Evolutionary conservation across 176 grass and related monocot species (phyloP).

Genomic region (Zoysia japonica): DNA sequence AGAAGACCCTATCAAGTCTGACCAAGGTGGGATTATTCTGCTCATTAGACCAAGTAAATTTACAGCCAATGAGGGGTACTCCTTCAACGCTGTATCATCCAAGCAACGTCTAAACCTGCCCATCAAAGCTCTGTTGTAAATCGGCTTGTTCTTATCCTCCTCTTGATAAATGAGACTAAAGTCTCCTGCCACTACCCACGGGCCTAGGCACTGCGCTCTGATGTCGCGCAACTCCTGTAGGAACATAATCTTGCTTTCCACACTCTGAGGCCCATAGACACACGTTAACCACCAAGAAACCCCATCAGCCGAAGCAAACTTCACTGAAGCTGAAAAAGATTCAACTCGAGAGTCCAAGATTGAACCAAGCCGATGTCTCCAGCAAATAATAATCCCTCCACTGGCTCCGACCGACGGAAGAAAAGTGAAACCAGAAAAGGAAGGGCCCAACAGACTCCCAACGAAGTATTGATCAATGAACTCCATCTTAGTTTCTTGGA

Average conservation of each 20-base stretch:
- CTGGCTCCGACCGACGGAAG: neutral
- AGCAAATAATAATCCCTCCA: neutral
- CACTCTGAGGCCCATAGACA: neutral
- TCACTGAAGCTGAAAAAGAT: neutral
- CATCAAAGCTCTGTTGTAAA: too few relatives aligned
- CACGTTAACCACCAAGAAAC: neutral
- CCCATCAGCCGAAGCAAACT: neutral
- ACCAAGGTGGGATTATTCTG: neutral
- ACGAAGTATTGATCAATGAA: too few relatives aligned
- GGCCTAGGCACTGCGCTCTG: neutral
- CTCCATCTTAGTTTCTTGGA: neutral
- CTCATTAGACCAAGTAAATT: neutral
- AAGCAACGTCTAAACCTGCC: too few relatives aligned
- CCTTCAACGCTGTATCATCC: too few relatives aligned
- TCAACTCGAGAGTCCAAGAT: neutral
- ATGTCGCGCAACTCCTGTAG: neutral
- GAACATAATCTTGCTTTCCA: neutral
- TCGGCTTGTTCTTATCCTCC: too few relatives aligned
- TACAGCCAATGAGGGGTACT: too few relatives aligned
- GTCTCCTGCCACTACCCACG: too few relatives aligned
- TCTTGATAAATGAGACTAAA: too few relatives aligned
- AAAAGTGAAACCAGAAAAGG: too few relatives aligned
- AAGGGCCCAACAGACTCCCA: too few relatives aligned
- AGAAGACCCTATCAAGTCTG: neutral
- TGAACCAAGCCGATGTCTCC: neutral